Percentiles rank a stretch among this genome's conserved stretches.
phyloP scores from a whole-genome alignment of 2,329 filamentous ascomycete genomes.

The Chaetomium olivaceum region DNA sequence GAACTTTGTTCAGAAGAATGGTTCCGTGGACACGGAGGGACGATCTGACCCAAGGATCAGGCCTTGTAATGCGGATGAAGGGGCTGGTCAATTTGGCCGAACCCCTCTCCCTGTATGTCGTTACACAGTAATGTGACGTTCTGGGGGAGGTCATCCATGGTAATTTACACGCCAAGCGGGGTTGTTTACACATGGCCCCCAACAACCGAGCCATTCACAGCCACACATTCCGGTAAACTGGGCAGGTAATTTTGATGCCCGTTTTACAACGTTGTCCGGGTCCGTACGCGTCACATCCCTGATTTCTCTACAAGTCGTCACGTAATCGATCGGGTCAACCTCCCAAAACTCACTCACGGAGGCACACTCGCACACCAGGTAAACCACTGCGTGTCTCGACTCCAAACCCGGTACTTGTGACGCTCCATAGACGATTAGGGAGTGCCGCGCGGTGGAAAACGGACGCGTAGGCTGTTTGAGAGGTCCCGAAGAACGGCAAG shows the following conservation, averaged over 20 bases:
- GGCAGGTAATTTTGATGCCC: background rate
- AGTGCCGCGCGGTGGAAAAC: background rate
- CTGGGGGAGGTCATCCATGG: background rate
- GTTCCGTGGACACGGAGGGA: slow-evolving; percentile 4
- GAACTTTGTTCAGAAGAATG: slow-evolving; percentile 10
- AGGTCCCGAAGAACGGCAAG: background rate
- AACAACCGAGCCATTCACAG: slow-evolving; percentile 7
- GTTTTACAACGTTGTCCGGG: background rate
- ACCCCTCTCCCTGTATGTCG: slow-evolving; percentile 4
- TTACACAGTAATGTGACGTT: background rate
- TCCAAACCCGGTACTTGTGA: slow-evolving; percentile 3
- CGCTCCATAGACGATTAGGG: background rate
- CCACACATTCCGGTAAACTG: background rate
- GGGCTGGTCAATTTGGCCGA: slow-evolving; percentile 16
- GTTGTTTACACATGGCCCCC: background rate
- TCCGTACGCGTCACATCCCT: background rate
- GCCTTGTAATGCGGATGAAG: slow-evolving; percentile 20
- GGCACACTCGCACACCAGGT: background rate
- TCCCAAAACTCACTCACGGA: background rate
- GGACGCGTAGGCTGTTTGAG: background rate
- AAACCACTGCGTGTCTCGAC: slow-evolving; percentile 6
- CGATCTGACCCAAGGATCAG: slow-evolving; percentile 22
- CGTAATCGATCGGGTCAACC: background rate
- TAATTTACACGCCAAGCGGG: slow-evolving; percentile 13
- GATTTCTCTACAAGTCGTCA: no score